Percentiles rank a stretch among this genome's conserved stretches.
These are phyloP conservation scores for Apiospora phragmitis DNA, from an alignment of 2,329 filamentous ascomycete genomes.

Conservation along the genomic window DNA sequence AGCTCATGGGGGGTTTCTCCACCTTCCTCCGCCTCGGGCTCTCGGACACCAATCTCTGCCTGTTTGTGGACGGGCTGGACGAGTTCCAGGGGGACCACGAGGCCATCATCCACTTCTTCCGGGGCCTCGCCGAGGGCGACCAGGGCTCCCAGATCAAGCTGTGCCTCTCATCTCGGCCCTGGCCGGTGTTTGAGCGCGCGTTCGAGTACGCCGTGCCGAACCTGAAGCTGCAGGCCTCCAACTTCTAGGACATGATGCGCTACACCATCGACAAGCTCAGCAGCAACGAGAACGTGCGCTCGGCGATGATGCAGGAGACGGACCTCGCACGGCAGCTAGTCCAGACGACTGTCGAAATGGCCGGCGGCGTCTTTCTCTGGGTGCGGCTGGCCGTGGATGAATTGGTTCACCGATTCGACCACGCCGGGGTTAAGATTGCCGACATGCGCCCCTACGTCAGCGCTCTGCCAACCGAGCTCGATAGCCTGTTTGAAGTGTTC, in stretches of 20 bases:
- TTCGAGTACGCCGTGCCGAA: conserved; percentile 23
- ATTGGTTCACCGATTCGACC: conserved; percentile 19
- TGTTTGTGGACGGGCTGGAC: conserved; percentile 29
- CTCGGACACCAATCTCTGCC: conserved; percentile 21
- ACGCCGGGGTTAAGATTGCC: background rate
- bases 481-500: conserved; percentile 31
- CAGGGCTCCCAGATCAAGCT: conserved; percentile 22
- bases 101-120: conserved; percentile 23
- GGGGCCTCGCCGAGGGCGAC: conserved; percentile 18
- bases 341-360: conserved; percentile 17
- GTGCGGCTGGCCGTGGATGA: conserved; percentile 29
- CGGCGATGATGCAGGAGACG: conserved; percentile 15
- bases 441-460: conserved; percentile 14
- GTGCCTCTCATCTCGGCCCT: conserved; percentile 29
- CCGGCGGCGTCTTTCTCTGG: conserved; percentile 30
- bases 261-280: conserved; percentile 22
- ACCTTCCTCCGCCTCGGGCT: conserved; percentile 23
- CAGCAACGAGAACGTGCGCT: conserved; percentile 17
- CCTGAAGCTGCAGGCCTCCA: conserved; percentile 26
- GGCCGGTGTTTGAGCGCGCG: conserved; percentile 26
- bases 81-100: conserved; percentile 28
- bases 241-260: conserved; percentile 23
- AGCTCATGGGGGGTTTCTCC: conserved; percentile 29
- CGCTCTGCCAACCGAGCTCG: conserved; percentile 27
- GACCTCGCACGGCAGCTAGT: conserved; percentile 10